These are phyloP conservation scores for Lomentospora prolificans DNA, from an alignment of 2,329 filamentous ascomycete species.

Conservation along the genomic window DNA sequence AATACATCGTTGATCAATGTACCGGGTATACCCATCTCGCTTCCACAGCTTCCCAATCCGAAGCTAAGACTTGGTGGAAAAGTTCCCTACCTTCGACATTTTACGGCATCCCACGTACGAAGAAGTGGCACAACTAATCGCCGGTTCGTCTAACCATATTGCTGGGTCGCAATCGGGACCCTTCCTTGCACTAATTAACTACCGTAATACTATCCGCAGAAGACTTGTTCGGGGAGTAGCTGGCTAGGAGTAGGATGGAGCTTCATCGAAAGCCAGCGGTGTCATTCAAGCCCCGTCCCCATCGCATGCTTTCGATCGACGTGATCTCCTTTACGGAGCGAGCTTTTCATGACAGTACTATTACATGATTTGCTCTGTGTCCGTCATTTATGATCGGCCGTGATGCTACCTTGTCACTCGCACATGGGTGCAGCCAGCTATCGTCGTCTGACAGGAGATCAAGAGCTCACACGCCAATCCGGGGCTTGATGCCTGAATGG, in stretches of 20 bases:
- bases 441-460: conserved; percentile 1
- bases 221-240: neutral
- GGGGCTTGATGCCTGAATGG: conserved; percentile 5
- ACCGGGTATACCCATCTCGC: neutral
- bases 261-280: neutral
- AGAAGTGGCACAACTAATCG: neutral
- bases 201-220: neutral
- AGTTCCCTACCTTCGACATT: neutral
- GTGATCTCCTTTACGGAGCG: too few relatives aligned
- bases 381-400: conserved; percentile 4
- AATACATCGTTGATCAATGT: too few relatives aligned
- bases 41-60: neutral
- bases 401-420: conserved; percentile 4
- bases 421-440: neutral
- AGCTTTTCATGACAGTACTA: too few relatives aligned
- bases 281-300: too few relatives aligned
- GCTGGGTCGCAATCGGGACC: neutral
- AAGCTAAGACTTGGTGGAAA: neutral
- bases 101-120: neutral
- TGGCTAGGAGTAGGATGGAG: neutral
- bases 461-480: neutral
- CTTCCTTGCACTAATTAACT: neutral
- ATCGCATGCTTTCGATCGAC: too few relatives aligned
- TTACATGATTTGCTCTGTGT: neutral
- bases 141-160: neutral